Evolutionary conservation across 2,329 filamentous ascomycete species (phyloP).

Genomic region (Pseudogymnoascus sp.): DNA sequence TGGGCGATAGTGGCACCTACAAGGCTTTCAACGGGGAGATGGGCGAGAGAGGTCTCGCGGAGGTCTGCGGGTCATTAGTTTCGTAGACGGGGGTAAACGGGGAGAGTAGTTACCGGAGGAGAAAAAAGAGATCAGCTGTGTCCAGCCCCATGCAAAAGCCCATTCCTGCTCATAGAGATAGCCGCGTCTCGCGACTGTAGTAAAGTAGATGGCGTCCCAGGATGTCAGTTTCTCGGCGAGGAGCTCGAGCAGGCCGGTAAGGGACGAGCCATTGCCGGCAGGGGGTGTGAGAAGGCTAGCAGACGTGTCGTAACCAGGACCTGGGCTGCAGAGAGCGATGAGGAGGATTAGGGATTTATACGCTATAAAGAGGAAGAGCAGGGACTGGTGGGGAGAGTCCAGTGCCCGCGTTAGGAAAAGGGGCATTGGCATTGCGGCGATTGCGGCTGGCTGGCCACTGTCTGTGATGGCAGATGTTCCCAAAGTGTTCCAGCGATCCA

Average conservation of each 20-base stretch:
- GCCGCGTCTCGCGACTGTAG: constrained; percentile 53
- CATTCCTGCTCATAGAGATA: constrained; percentile 76
- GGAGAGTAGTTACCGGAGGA: constrained; percentile 19
- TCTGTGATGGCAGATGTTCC: background rate
- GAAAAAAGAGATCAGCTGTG: constrained; percentile 32
- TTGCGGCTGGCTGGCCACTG: background rate
- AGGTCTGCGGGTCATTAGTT: background rate
- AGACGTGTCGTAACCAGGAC: constrained; percentile 70
- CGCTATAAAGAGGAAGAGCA: background rate
- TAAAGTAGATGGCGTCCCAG: constrained; percentile 78
- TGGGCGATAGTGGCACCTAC: constrained; percentile 63
- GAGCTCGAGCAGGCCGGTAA: constrained; percentile 15
- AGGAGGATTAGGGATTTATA: constrained; percentile 65
- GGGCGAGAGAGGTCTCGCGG: background rate
- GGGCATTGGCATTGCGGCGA: background rate
- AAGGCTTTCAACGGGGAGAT: constrained; percentile 36
- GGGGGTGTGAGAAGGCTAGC: constrained; percentile 43
- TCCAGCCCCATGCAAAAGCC: constrained; percentile 62
- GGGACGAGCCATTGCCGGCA: background rate
- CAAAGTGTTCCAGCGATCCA: background rate
- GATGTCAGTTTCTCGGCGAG: constrained; percentile 48
- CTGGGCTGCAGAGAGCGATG: constrained; percentile 49
- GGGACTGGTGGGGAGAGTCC: constrained; percentile 3
- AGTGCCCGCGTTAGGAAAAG: background rate
- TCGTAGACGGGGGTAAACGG: background rate